phyloP scores from a whole-genome alignment of 1,284 basidiomycete genomes.

The Moesziomyces parantarcticus region DNA sequence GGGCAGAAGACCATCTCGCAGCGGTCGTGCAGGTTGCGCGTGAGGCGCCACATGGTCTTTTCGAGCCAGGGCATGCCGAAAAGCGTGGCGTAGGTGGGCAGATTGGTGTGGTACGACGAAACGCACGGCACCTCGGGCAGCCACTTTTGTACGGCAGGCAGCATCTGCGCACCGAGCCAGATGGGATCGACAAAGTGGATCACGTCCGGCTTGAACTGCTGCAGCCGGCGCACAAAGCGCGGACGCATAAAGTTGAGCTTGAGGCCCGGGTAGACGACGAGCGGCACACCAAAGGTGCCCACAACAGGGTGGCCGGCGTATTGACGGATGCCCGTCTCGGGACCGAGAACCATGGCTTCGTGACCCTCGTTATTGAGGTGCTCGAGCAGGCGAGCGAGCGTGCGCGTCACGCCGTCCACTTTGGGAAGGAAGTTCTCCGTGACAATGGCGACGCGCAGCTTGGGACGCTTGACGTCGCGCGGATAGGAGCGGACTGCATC shows the following conservation, averaged over 20 bases:
- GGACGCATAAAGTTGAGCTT: conserved; percentile 74
- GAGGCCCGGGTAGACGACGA: conserved; percentile 73
- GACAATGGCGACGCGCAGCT: conserved; percentile 67
- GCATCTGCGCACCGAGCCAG: conserved; percentile 71
- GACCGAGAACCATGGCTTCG: conserved; percentile 72
- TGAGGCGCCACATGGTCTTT: conserved; percentile 69
- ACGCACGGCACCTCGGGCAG: conserved; percentile 71
- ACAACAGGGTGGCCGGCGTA: conserved; percentile 73
- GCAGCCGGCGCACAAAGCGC: conserved; percentile 70
- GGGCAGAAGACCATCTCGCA: conserved; percentile 72
- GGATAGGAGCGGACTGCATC: conserved; percentile 25
- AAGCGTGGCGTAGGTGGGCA: conserved; percentile 72
- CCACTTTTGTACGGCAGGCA: conserved; percentile 65
- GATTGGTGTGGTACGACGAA: conserved; percentile 73
- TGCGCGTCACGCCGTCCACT: conserved; percentile 73
- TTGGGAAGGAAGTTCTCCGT: conserved; percentile 74
- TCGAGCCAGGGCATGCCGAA: conserved; percentile 73
- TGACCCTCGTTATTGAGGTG: conserved; percentile 73
- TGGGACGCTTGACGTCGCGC: conserved; percentile 58
- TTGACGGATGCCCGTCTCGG: conserved; percentile 70
- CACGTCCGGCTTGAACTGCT: conserved; percentile 72
- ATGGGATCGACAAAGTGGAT: conserved; percentile 71
- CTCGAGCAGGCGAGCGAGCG: conserved; percentile 72
- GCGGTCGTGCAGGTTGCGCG: conserved; percentile 56
- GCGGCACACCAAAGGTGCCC: conserved; percentile 73